Evolutionary conservation across 371 early-diverging fungal species (phyloP).

Genomic region (Actinomortierella ambigua): DNA sequence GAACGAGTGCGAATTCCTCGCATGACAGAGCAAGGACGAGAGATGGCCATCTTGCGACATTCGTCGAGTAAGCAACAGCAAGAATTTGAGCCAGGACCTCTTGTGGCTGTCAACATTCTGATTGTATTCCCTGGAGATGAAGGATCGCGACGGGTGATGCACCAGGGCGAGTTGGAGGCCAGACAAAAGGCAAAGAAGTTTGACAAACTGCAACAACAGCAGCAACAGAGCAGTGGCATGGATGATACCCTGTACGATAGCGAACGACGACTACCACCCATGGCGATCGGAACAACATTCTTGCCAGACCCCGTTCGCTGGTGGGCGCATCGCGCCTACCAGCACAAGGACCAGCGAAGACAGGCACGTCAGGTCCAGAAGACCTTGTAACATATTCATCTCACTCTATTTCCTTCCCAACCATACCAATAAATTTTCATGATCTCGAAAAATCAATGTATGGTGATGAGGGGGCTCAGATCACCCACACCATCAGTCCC

Average conservation of each 20-base stretch:
- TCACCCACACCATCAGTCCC: no score
- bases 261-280: slow-evolving; percentile 35
- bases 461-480: no score
- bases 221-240: not conserved
- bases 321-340: slow-evolving; percentile 43
- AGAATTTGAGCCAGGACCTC: slow-evolving; percentile 41
- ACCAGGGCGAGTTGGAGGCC: slow-evolving; percentile 16
- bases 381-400: not conserved
- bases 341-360: slow-evolving; percentile 22
- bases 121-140: slow-evolving; percentile 43
- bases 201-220: not conserved
- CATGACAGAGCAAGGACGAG: no score
- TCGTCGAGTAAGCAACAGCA: slow-evolving; percentile 5
- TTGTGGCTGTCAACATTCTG: slow-evolving; percentile 34
- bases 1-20: no score
- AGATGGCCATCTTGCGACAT: no score
- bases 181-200: not conserved
- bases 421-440: slow-evolving; percentile 1
- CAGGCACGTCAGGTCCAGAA: slow-evolving; percentile 1
- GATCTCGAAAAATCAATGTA: not conserved
- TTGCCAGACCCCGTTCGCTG: slow-evolving; percentile 46
- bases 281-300: slow-evolving; percentile 45
- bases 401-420: not conserved
- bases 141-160: slow-evolving; percentile 21
- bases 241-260: slow-evolving; percentile 32